Evolutionary conservation across 345 rosid species (phyloP), one percentile per base, ranked within the genome.

Genomic region (Corymbia maculata): DNA sequence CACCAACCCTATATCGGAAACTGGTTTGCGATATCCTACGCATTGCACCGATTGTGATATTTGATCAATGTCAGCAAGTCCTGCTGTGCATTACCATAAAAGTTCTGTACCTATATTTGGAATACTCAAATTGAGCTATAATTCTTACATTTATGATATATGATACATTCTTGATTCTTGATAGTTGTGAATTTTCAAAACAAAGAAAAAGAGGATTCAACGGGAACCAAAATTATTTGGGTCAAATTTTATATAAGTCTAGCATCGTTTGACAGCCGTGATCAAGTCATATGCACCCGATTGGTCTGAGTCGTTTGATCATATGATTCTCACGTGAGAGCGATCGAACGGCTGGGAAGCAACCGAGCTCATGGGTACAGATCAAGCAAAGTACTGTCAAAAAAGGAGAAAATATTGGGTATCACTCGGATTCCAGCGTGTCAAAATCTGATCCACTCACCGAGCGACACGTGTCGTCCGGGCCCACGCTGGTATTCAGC

Each of bases 291-390:
- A 17, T 19, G 82, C 0, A 75, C 8, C 9, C 82, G 0, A 75
- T 5, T 3, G 1, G 2, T 0, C 0, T 4, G 4, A 4, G 7
- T 75, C 4, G 0, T 36, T 11, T 0, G 4, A 19, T 75, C 15
- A 4, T 17, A 0, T 1, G 2, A 70, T 32, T 4, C 0, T 70
- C 45, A 70, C 5, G 0, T 19, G 4, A 13, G 8, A n/a, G 3
- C 2, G 49, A 36, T 75, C 49, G 0, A 75, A 36, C 82, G 26
- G 82, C 2, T 75, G 13, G 82, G 0, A 75, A 75, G 49, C 80
- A 32, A 70, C 80, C 13, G 13, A 0, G 7, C 24, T 32, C 13
- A 17, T 0, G 45, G 11, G 45, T 0, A 32, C 79, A 2, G 79
- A 16, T 0, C 0, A 2, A 4, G 28, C 82, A 75, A 36, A 36